Base-by-base conservation (phyloP, 345 rosid species). In the Linum lewisii region DNA sequence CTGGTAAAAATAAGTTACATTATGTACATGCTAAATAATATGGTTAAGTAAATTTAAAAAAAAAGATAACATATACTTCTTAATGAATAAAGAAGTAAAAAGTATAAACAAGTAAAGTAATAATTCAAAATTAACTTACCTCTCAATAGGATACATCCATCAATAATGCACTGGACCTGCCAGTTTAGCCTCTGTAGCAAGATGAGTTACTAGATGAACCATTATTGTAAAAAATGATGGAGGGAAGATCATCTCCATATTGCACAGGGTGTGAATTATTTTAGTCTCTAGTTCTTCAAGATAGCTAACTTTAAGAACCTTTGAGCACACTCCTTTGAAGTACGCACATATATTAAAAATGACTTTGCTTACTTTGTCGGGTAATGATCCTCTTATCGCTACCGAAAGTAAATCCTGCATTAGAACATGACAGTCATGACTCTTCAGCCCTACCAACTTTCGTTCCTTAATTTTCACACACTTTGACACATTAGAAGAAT, bases 141-240 rank as follows among this genome's bases (percentile, higher is more conserved):
- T n/a, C 16, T 62, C 65, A 62, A 62, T 26, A 18, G 65, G 58
- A 19, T 62, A 51, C 65, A 62, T 62, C 58, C 47, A 62, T 25
- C 57, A 26, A 51, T 62, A 62, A 25, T 26, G 65, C 1, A 62
- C 19, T n/a, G 49, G 38, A 7, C 57, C 24, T 51, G 29, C 47
- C 6, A 58, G 1, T 20, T 21, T 58, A 7, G 47, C 61, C 24
- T 58, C 61, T 11, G 21, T n/a, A 7, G 58, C 57, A 4, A 29
- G 3, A 62, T 62, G 57, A 8, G 24, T 19, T 0, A 45, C 18
- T 9, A 62, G 13, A 22, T 51, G 63, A 5, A 49, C 57, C 57
- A 62, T 51, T 2, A 13, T 21, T 10, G 51, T 7, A 20, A 62
- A 62, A 7, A 62, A 51, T 9, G 20, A 10, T 1, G 65, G 49